Percentiles rank a stretch among this genome's conserved stretches.
Evolutionary conservation across 352 stramenopile genomes (phyloP).

Genomic region (Globisporangium mamillatum): DNA sequence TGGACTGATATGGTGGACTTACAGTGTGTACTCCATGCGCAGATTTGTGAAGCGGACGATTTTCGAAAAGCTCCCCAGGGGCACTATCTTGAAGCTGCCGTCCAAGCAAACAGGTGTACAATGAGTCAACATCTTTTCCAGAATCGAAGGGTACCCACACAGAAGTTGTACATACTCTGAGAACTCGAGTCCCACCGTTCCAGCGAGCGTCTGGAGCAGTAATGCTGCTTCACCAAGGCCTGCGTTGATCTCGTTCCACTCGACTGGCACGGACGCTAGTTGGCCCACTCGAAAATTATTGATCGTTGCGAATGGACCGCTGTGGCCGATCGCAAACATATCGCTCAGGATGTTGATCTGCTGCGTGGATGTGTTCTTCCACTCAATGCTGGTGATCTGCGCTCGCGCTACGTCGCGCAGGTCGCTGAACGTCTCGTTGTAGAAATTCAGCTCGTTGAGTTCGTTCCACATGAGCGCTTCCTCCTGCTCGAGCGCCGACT

Average conservation of each 20-base stretch:
- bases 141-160: slow-evolving; percentile 9
- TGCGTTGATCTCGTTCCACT: slow-evolving; percentile 90
- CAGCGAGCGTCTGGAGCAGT: slow-evolving; percentile 60
- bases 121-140: neutral
- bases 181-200: slow-evolving; percentile 60
- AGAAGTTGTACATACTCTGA: slow-evolving; percentile 45
- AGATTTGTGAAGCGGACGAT: slow-evolving; percentile 74
- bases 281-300: slow-evolving; percentile 83
- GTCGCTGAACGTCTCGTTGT: slow-evolving; percentile 48
- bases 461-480: slow-evolving; percentile 55
- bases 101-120: no score
- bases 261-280: slow-evolving; percentile 45
- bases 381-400: slow-evolving; percentile 57
- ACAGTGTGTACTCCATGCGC: slow-evolving; percentile 83
- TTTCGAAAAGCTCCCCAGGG: slow-evolving; percentile 86
- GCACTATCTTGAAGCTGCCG: slow-evolving; percentile 80
- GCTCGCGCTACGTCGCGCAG: slow-evolving; percentile 53
- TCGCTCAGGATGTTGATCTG: slow-evolving; percentile 68
- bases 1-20: slow-evolving; percentile 14
- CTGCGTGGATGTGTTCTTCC: slow-evolving; percentile 35
- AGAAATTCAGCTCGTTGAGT: slow-evolving; percentile 51
- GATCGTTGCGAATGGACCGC: slow-evolving; percentile 76
- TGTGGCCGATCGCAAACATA: slow-evolving; percentile 75
- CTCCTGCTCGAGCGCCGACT: slow-evolving; percentile 43
- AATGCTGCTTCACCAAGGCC: slow-evolving; percentile 73